These are phyloP conservation scores for Pyrenochaeta sp. DNA, from an alignment of 2,329 filamentous ascomycete species.

Conservation along the genomic window DNA sequence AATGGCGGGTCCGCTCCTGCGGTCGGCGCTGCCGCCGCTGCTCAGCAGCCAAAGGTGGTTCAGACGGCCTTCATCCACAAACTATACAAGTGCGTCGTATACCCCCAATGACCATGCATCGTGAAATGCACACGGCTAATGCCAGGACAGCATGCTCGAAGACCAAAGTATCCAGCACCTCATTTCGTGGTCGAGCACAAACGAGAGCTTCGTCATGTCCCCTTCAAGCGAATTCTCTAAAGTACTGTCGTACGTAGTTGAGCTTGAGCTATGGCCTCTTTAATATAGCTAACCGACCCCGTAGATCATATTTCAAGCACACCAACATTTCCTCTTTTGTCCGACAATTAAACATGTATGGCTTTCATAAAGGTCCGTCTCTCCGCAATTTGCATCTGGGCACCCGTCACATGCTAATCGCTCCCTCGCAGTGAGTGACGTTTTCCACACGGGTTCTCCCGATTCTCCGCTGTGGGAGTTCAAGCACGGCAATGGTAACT, in stretches of 20 bases:
- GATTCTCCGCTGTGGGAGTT: conserved; percentile 98
- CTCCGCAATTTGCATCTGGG: conserved; percentile 2
- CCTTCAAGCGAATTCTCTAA: conserved; percentile 97
- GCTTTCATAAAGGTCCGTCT: conserved; percentile 90
- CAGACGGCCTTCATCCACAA: conserved; percentile 99
- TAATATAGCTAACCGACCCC: conserved; percentile 34
- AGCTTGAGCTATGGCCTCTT: conserved; percentile 32
- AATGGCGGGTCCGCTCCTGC: conserved; percentile 53
- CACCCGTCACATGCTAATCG: conserved; percentile 6
- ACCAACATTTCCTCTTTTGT: conserved; percentile 99
- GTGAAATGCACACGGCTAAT: conserved; percentile 41
- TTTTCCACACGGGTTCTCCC: conserved; percentile 93
- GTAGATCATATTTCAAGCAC: conserved; percentile 97
- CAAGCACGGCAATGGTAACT: conserved; percentile 96
- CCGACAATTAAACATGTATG: conserved; percentile 98
- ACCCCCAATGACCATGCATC: conserved; percentile 7
- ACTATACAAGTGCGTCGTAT: conserved; percentile 93
- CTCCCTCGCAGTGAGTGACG: conserved; percentile 79
- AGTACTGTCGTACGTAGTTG: conserved; percentile 88
- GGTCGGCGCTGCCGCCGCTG: conserved; percentile 70
- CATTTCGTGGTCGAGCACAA: conserved; percentile 92
- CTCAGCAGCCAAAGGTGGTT: conserved; percentile 95
- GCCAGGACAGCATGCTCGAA: conserved; percentile 82
- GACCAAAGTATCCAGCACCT: conserved; percentile 91
- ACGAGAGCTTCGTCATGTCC: conserved; percentile 99